A percentile compares a stretch with the other conserved stretches of the same genome.
Conservation (phyloP, 2,329 filamentous ascomycete genomes). For the Fusarium tuaranense region DNA sequence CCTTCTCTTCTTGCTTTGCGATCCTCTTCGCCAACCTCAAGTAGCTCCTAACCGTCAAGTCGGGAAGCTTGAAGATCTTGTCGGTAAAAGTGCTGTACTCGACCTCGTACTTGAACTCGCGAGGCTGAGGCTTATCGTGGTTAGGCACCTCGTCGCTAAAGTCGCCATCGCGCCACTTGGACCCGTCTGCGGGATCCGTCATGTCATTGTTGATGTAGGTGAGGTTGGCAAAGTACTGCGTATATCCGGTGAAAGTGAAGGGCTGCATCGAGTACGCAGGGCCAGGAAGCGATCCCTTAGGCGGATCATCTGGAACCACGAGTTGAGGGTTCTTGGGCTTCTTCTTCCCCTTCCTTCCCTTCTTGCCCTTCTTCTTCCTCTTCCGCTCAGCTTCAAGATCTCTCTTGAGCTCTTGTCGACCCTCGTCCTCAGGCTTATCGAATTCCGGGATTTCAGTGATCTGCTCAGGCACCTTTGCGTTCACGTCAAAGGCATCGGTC, state of each 20-base stretch:
- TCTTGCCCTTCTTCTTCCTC: slow-evolving; percentile 46
- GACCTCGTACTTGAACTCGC: slow-evolving; percentile 78
- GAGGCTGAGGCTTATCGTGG: slow-evolving; percentile 66
- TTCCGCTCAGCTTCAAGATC: slow-evolving; percentile 46
- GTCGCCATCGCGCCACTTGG: slow-evolving; percentile 73
- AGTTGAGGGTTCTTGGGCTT: slow-evolving; percentile 71
- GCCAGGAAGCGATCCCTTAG: slow-evolving; percentile 79
- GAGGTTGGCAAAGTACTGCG: slow-evolving; percentile 95
- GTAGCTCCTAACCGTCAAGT: slow-evolving; percentile 87
- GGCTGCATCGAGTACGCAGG: slow-evolving; percentile 91
- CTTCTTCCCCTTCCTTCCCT: slow-evolving; percentile 52
- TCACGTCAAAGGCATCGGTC: slow-evolving; percentile 50
- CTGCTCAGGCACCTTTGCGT: slow-evolving; percentile 11
- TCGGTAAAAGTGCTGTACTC: slow-evolving; percentile 90
- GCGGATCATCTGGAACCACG: slow-evolving; percentile 76
- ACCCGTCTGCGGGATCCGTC: slow-evolving; percentile 47
- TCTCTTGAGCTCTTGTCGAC: slow-evolving; percentile 45
- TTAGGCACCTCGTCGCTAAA: slow-evolving; percentile 67
- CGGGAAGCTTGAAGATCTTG: slow-evolving; percentile 77
- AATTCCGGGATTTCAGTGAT: slow-evolving; percentile 38
- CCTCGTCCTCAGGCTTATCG: slow-evolving; percentile 42
- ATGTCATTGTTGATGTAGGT: slow-evolving; percentile 86
- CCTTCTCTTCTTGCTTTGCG: slow-evolving; percentile 55
- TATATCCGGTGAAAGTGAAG: slow-evolving; percentile 82
- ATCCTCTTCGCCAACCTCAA: slow-evolving; percentile 85